A percentile compares a stretch with the other conserved stretches of the same genome.
These are phyloP conservation scores for Heterococcus sp. DNA, from an alignment of 108 stramenopile species.

Conservation along the genomic window DNA sequence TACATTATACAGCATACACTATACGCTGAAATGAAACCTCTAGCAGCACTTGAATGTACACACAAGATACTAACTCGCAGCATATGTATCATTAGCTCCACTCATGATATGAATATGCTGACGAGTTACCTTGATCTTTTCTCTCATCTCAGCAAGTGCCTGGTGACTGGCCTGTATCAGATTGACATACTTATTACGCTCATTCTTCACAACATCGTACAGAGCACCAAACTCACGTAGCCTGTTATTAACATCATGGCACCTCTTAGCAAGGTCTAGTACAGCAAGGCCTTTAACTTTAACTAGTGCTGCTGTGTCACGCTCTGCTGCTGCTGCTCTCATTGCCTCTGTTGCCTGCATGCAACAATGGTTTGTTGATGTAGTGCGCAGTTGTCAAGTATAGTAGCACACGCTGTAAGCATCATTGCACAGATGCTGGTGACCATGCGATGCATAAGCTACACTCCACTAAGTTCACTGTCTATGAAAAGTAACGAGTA, in stretches of 20 bases:
- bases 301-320: constrained; percentile 43
- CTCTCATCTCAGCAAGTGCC: constrained; percentile 67
- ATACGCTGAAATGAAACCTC: too few relatives aligned
- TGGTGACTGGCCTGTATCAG: constrained; percentile 59
- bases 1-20: too few relatives aligned
- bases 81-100: too few relatives aligned
- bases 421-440: too few relatives aligned
- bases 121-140: constrained; percentile 68
- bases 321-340: constrained; percentile 45
- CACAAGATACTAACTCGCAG: too few relatives aligned
- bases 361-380: neutral
- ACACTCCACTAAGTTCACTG: too few relatives aligned
- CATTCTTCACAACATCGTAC: constrained; percentile 67
- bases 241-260: constrained; percentile 56
- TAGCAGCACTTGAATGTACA: too few relatives aligned
- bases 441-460: too few relatives aligned
- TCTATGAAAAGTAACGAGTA: too few relatives aligned
- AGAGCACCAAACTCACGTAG: constrained; percentile 63
- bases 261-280: constrained; percentile 58
- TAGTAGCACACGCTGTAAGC: too few relatives aligned
- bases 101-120: too few relatives aligned
- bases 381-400: too few relatives aligned
- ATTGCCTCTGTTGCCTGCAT: constrained; percentile 35
- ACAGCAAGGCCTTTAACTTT: constrained; percentile 58
- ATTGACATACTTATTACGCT: constrained; percentile 67